Percentiles rank a stretch among this genome's conserved stretches.
These are phyloP conservation scores for Candida xiaguanensis DNA, from an alignment of 805 yeast genomes.

Conservation along the genomic window DNA sequence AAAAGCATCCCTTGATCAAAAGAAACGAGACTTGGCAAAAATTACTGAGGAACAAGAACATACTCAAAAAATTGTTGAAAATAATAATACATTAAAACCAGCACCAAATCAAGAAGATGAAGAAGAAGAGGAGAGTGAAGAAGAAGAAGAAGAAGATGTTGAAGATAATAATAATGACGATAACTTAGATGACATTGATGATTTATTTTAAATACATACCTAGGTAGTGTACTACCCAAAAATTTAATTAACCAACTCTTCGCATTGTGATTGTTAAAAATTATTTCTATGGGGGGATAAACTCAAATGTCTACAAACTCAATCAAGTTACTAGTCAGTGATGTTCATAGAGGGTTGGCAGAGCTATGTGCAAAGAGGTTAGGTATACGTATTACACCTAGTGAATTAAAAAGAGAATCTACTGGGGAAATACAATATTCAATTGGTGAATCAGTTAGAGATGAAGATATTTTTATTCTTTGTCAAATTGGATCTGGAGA, in stretches of 20 bases:
- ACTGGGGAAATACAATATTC: conserved; percentile 70
- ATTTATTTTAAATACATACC: conserved; percentile 28
- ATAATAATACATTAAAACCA: conserved; percentile 26
- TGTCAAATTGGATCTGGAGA: conserved; percentile 78
- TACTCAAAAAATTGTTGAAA: conserved; percentile 18
- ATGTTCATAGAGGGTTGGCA: conserved; percentile 84
- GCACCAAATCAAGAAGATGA: conserved; percentile 33
- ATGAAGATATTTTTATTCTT: conserved; percentile 76
- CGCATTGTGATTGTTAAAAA: neutral
- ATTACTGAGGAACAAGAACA: conserved; percentile 26
- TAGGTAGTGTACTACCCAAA: neutral
- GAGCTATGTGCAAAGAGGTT: conserved; percentile 66
- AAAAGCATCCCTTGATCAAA: conserved; percentile 76
- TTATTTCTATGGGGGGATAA: conserved; percentile 3
- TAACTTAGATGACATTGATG: conserved; percentile 35
- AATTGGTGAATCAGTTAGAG: conserved; percentile 77
- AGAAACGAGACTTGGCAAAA: conserved; percentile 57
- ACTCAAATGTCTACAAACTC: conserved; percentile 59
- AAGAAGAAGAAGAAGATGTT: conserved; percentile 17
- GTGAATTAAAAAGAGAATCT: conserved; percentile 75
- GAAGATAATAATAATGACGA: conserved; percentile 13
- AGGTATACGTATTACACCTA: conserved; percentile 67
- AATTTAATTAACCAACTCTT: neutral
- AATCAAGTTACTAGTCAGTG: conserved; percentile 54
- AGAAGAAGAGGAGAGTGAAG: conserved; percentile 24